Evolutionary conservation across 106 monocot genomes (phyloP).

Genomic region (Gastrodia elata): DNA sequence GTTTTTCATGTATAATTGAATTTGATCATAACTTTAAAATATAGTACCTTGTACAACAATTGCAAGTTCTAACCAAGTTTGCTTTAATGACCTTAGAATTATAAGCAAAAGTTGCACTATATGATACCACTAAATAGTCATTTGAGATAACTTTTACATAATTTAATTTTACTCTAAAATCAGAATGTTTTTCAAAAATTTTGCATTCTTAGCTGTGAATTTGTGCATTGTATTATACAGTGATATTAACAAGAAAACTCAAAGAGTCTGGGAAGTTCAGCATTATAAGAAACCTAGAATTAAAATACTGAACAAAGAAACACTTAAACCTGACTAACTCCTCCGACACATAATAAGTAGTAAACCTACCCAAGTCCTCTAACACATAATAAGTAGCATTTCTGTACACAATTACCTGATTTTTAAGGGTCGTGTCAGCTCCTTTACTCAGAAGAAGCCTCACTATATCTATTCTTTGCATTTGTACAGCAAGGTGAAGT

Average conservation of each 20-base stretch:
- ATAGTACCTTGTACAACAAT: background rate
- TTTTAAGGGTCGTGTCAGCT: constrained; percentile 65
- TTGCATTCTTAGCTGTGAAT: background rate
- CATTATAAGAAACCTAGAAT: background rate
- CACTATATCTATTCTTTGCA: constrained; percentile 74
- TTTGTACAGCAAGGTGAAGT: constrained; percentile 93
- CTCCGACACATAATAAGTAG: background rate
- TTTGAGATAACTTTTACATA: background rate
- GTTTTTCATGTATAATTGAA: background rate
- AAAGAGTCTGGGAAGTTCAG: background rate
- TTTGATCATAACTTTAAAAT: background rate
- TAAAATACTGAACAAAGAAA: background rate
- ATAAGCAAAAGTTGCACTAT: background rate
- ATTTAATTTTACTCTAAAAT: background rate
- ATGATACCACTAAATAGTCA: background rate
- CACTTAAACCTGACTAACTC: background rate
- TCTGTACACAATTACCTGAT: constrained; percentile 28
- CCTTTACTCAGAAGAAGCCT: constrained; percentile 90
- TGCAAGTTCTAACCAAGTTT: background rate
- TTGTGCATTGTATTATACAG: background rate
- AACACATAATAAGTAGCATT: background rate
- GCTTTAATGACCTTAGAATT: background rate
- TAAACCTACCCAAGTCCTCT: no score
- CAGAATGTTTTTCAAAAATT: background rate
- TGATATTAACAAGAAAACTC: background rate